A percentile compares a stretch with the other conserved stretches of the same genome.
Conservation (phyloP, 2,329 filamentous ascomycete genomes). For the Lachnellula cervina region DNA sequence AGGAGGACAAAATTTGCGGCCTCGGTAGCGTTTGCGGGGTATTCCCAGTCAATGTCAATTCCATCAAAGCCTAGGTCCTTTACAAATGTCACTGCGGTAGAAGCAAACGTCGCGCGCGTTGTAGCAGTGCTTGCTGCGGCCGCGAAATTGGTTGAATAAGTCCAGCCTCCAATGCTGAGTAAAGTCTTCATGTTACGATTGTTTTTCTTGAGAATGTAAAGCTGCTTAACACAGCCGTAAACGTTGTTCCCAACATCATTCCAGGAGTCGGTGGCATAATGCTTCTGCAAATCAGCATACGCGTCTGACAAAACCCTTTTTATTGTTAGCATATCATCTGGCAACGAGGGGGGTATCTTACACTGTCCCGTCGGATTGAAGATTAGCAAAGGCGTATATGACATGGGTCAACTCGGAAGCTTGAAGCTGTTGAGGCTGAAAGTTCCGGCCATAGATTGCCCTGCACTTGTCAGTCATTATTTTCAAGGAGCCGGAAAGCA, state of each 20-base stretch:
- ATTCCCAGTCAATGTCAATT: slow-evolving; percentile 36
- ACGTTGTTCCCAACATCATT: slow-evolving; percentile 64
- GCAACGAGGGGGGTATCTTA: slow-evolving; percentile 44
- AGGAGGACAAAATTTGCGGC: slow-evolving; percentile 31
- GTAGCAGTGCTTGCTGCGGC: slow-evolving; percentile 57
- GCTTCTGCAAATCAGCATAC: slow-evolving; percentile 71
- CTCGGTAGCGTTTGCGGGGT: slow-evolving; percentile 22
- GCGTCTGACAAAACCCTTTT: slow-evolving; percentile 58
- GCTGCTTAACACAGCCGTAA: slow-evolving; percentile 77
- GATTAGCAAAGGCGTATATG: slow-evolving; percentile 76
- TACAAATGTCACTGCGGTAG: slow-evolving; percentile 62
- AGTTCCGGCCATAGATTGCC: slow-evolving; percentile 72
- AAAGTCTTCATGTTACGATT: slow-evolving; percentile 75
- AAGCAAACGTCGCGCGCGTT: slow-evolving; percentile 63
- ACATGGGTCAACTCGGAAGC: slow-evolving; percentile 69
- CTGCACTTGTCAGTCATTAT: slow-evolving; percentile 27
- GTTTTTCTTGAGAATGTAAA: slow-evolving; percentile 70
- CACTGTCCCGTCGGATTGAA: slow-evolving; percentile 67
- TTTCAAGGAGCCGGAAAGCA: not conserved
- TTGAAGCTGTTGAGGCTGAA: slow-evolving; percentile 66
- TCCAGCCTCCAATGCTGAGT: slow-evolving; percentile 81
- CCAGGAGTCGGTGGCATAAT: slow-evolving; percentile 68
- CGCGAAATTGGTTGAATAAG: slow-evolving; percentile 73
- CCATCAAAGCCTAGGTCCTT: slow-evolving; percentile 65
- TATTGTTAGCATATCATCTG: slow-evolving; percentile 32